phyloP scores from a whole-genome alignment of 306 rosid species.

The Medicago arabica region DNA sequence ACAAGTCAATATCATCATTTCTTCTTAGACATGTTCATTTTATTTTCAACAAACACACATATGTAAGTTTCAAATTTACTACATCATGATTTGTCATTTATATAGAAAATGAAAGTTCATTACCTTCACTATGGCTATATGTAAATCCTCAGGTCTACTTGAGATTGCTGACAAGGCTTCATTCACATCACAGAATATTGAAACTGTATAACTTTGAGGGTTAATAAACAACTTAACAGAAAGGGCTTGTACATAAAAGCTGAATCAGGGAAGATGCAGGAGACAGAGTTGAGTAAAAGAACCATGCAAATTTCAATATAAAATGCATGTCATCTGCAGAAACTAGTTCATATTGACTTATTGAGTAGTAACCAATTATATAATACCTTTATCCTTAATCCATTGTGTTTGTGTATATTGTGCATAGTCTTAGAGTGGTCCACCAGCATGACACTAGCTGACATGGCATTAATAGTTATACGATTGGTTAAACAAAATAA shows the following conservation, averaged over 20 bases:
- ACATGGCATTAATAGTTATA: too few species aligned
- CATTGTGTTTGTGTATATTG: too few species aligned
- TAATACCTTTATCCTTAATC: too few species aligned
- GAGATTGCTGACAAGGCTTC: constrained; percentile 75
- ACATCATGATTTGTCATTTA: constrained; percentile 1
- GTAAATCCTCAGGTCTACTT: constrained; percentile 63
- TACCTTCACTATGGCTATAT: constrained; percentile 84
- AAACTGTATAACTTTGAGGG: constrained; percentile 55
- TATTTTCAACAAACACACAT: constrained; percentile 26
- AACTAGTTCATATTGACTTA: too few species aligned
- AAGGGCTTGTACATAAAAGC: constrained; percentile 18
- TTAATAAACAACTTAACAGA: constrained; percentile 34
- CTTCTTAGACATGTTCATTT: neutral
- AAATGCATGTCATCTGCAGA: neutral
- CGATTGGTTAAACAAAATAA: too few species aligned
- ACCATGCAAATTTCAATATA: constrained; percentile 30
- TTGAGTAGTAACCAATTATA: too few species aligned
- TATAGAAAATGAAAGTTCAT: constrained; percentile 10
- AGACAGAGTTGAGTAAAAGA: constrained; percentile 17
- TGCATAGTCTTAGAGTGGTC: too few species aligned
- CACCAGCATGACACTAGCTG: too few species aligned
- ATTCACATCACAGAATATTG: constrained; percentile 63
- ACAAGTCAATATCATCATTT: constrained; percentile 25
- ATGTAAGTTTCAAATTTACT: constrained; percentile 8
- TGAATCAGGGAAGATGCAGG: neutral